These are phyloP conservation scores for Trichoderma sp. DNA, from an alignment of 2,329 filamentous ascomycete species.

Conservation along the genomic window DNA sequence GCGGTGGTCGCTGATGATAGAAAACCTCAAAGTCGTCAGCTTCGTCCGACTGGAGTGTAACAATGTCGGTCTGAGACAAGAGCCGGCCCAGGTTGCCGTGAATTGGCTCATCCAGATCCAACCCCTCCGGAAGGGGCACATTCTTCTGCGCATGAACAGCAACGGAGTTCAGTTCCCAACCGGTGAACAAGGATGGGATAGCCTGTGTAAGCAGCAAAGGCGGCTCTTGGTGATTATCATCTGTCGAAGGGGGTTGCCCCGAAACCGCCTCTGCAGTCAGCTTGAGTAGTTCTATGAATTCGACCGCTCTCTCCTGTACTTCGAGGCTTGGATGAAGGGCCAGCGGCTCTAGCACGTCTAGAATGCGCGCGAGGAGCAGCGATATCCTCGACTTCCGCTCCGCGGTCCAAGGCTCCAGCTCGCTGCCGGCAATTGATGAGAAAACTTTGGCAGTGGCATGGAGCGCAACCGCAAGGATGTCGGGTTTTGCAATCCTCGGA, in stretches of 20 bases:
- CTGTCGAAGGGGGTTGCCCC: conserved; percentile 62
- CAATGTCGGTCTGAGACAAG: conserved; percentile 60
- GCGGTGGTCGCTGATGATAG: conserved; percentile 60
- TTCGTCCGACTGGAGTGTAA: conserved; percentile 54
- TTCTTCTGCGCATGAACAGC: conserved; percentile 80
- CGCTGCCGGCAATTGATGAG: conserved; percentile 67
- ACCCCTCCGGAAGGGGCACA: conserved; percentile 73
- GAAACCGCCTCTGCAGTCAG: conserved; percentile 80
- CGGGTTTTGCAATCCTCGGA: conserved; percentile 59
- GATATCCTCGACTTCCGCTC: conserved; percentile 74
- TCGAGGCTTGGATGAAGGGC: conserved; percentile 84
- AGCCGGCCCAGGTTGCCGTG: conserved; percentile 72
- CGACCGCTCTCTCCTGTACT: conserved; percentile 91
- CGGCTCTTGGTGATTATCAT: conserved; percentile 62
- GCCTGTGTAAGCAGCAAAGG: conserved; percentile 87
- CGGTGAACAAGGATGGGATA: conserved; percentile 82
- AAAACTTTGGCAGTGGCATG: conserved; percentile 89
- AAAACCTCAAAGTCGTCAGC: conserved; percentile 69
- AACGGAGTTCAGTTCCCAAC: conserved; percentile 90
- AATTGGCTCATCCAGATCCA: conserved; percentile 82
- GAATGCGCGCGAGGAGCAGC: conserved; percentile 77
- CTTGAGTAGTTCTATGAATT: conserved; percentile 87
- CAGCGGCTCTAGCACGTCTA: conserved; percentile 79
- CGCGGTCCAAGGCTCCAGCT: conserved; percentile 67
- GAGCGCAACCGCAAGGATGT: conserved; percentile 74